phyloP scores from a whole-genome alignment of 2,329 filamentous ascomycete genomes.

The Ophiostoma novo-ulmi region DNA sequence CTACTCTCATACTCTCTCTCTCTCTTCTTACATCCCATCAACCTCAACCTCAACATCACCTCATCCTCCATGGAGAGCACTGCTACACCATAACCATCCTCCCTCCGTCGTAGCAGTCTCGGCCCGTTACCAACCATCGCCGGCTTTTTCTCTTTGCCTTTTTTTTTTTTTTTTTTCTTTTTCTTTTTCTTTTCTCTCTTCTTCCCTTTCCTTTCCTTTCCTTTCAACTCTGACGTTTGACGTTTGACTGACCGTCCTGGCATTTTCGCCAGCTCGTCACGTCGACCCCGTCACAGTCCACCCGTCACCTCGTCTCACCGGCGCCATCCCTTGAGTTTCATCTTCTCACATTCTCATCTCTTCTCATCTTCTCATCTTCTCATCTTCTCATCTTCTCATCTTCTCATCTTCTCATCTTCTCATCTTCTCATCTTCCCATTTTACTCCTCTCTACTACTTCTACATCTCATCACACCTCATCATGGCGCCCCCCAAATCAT shows the following conservation, averaged over 20 bases:
- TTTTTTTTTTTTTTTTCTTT: not conserved
- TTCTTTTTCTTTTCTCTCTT: not conserved
- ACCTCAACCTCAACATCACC: not conserved
- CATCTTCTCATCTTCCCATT: not conserved
- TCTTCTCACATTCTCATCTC: slow-evolving; percentile 4
- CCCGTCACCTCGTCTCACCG: not conserved
- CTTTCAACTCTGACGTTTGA: not conserved
- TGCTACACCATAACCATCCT: not conserved
- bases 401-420: not conserved
- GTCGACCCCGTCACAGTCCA: slow-evolving; percentile 10
- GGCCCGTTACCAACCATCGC: slow-evolving; percentile 16
- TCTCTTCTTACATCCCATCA: not conserved
- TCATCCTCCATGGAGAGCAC: slow-evolving; percentile 1
- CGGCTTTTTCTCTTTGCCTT: not conserved
- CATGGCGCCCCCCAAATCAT: slow-evolving; percentile 27
- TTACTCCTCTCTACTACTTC: too few relatives aligned
- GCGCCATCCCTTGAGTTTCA: slow-evolving; percentile 6
- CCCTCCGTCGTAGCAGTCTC: slow-evolving; percentile 18
- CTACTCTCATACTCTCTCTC: not conserved
- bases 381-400: not conserved
- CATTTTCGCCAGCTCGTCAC: not conserved
- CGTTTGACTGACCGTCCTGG: not conserved
- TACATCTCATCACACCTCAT: too few relatives aligned
- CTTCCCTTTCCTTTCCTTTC: not conserved
- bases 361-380: not conserved